Evolutionary conservation across 352 stramenopile genomes (phyloP).

Genomic region (Phytopythium sindhum): DNA sequence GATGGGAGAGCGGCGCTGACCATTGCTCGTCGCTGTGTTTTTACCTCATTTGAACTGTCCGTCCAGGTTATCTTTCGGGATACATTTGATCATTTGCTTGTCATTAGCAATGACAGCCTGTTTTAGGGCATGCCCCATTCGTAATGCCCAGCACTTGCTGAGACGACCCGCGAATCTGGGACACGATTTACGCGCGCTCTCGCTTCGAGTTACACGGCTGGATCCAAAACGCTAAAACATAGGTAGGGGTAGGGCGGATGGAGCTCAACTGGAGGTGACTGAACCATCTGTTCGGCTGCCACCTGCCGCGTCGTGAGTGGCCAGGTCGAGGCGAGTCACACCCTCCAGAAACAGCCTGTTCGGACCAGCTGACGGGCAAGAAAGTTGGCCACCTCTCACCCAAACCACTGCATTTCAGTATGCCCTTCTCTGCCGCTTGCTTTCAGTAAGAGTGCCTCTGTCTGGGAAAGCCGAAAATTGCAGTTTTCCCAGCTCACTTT

Average conservation of each 20-base stretch:
- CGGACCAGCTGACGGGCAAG: neutral
- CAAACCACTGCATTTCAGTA: neutral
- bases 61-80: too few relatives aligned
- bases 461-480: neutral
- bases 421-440: neutral
- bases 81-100: too few relatives aligned
- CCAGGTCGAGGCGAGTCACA: neutral
- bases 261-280: neutral
- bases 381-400: neutral
- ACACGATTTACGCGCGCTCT: neutral
- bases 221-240: neutral
- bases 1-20: too few relatives aligned
- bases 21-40: too few relatives aligned
- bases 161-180: neutral
- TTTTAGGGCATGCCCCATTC: too few relatives aligned
- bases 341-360: slow-evolving; percentile 2
- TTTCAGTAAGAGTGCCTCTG: neutral
- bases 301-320: slow-evolving; percentile 1
- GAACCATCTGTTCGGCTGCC: slow-evolving; percentile 1
- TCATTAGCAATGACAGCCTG: too few relatives aligned
- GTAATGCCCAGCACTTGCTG: too few relatives aligned
- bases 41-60: too few relatives aligned
- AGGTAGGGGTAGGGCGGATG: neutral
- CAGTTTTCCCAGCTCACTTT: neutral
- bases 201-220: neutral